These are phyloP conservation scores for Pyrenophora tritici-repentis DNA, from an alignment of 2,329 filamentous ascomycete genomes.

Conservation along the genomic window DNA sequence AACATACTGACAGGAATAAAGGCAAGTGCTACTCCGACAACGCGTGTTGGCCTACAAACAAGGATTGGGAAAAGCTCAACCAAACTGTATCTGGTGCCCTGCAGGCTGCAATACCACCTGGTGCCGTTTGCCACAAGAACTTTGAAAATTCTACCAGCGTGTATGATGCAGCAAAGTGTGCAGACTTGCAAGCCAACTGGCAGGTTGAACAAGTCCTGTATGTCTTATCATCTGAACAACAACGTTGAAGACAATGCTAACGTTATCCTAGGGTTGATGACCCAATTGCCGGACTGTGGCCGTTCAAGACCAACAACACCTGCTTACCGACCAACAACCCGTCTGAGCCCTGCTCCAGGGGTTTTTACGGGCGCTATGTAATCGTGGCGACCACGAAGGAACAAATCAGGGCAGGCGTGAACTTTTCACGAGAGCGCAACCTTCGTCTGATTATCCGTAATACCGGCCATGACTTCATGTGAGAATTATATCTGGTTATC, in stretches of 20 bases:
- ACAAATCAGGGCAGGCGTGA: slow-evolving; percentile 42
- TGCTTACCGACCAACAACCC: slow-evolving; percentile 37
- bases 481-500: background rate
- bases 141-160: slow-evolving; percentile 30
- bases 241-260: background rate
- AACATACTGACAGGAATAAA: background rate
- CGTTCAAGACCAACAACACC: slow-evolving; percentile 42
- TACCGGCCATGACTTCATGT: slow-evolving; percentile 46
- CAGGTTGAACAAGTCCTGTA: slow-evolving; percentile 40
- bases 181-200: slow-evolving; percentile 33
- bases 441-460: slow-evolving; percentile 43
- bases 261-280: slow-evolving; percentile 33
- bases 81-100: slow-evolving; percentile 36
- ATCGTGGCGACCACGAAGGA: slow-evolving; percentile 40
- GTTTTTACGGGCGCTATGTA: slow-evolving; percentile 43
- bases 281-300: slow-evolving; percentile 41
- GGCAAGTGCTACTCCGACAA: slow-evolving; percentile 45
- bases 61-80: slow-evolving; percentile 37
- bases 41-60: slow-evolving; percentile 37
- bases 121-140: slow-evolving; percentile 35
- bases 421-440: slow-evolving; percentile 41
- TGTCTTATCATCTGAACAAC: slow-evolving; percentile 4
- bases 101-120: slow-evolving; percentile 36
- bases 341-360: slow-evolving; percentile 33
- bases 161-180: slow-evolving; percentile 35